Evolutionary conservation across 2,329 filamentous ascomycete species (phyloP), one percentile per base, ranked within the genome.

Genomic region (Neonectria magnoliae): DNA sequence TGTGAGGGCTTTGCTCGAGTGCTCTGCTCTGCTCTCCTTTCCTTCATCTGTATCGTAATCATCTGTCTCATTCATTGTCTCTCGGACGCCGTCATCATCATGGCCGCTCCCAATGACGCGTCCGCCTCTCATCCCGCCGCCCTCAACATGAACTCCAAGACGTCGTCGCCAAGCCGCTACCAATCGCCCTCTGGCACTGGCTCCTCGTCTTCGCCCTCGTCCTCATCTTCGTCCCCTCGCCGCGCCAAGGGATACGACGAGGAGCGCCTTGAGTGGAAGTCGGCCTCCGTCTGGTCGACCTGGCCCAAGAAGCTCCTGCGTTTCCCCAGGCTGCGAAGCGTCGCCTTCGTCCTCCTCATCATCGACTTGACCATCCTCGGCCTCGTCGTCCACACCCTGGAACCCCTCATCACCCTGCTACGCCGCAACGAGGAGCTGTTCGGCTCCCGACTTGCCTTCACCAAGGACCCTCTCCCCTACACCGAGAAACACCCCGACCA

Each of bases 331-430:
- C 44, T 47, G 11, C 13, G 22, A 14, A 47, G 8, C 22, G 22
- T 16, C 44, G 22, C 25, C 8, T 13, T 47, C 4, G 7, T 14
- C 44, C 44, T 47, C 11, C 22, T 47, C 20, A 8, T 27, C 22
- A n/a, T 47, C 44, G 44, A 47, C 22, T 27, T 47, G 22, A 47
- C 13, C 5, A 25, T 47, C 5, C 25, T 47, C 20, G 44, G 13
- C 44, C 44, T 47, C 13, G 36, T 38, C 14, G 36, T 38, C 41
- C 85, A 89, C 79, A 85, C 83, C 68, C 88, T 92, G 73, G 91
- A 88, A 81, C 92, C 90, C 8, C 84, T 93, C 33, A 84, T 93
- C 61, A 86, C 87, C 11, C 84, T 93, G 11, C 83, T 94, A 45
- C 82, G 91, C 72, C 67, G 69, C 33, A 76, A 76, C 64, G 63